phyloP scores from a whole-genome alignment of 495 filamentous ascomycete species.

The Immersiella caudata region DNA sequence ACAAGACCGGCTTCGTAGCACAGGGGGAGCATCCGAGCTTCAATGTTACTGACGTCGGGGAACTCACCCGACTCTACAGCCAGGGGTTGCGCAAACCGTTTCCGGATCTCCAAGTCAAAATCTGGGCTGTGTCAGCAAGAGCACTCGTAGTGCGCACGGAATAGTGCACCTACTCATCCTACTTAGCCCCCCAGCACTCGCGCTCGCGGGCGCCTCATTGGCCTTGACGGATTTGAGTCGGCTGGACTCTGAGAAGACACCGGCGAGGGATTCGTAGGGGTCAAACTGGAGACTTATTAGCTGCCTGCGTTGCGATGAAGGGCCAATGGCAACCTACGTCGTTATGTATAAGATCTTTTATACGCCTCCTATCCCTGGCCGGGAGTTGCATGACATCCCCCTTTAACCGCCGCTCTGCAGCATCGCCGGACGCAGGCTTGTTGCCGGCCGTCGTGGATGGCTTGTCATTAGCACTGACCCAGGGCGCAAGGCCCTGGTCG shows the following conservation, averaged over 20 bases:
- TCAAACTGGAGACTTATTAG: slow-evolving; percentile 58
- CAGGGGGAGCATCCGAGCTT: slow-evolving; percentile 86
- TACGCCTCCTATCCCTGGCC: slow-evolving; percentile 77
- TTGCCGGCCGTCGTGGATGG: slow-evolving; percentile 70
- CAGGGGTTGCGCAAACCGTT: slow-evolving; percentile 85
- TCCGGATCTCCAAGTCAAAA: slow-evolving; percentile 89
- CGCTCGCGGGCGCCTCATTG: slow-evolving; percentile 77
- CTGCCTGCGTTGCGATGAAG: not conserved
- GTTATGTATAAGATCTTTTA: slow-evolving; percentile 72
- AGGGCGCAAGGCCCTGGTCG: slow-evolving; percentile 87
- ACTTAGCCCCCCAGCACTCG: slow-evolving; percentile 81
- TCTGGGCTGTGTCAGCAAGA: slow-evolving; percentile 52
- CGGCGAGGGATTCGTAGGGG: slow-evolving; percentile 63
- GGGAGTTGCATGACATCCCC: slow-evolving; percentile 92
- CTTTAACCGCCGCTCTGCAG: slow-evolving; percentile 88
- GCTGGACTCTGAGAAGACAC: slow-evolving; percentile 68
- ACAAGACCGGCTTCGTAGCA: slow-evolving; percentile 89
- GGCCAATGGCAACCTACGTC: slow-evolving; percentile 43
- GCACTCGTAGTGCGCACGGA: no score
- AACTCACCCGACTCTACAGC: slow-evolving; percentile 92
- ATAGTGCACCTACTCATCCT: slow-evolving; percentile 74
- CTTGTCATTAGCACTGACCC: slow-evolving; percentile 96
- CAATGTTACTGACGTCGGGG: slow-evolving; percentile 76
- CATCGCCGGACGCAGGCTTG: slow-evolving; percentile 83
- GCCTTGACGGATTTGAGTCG: slow-evolving; percentile 68